Conservation (phyloP, 2,329 filamentous ascomycete species). For the Elsinoe australis region DNA sequence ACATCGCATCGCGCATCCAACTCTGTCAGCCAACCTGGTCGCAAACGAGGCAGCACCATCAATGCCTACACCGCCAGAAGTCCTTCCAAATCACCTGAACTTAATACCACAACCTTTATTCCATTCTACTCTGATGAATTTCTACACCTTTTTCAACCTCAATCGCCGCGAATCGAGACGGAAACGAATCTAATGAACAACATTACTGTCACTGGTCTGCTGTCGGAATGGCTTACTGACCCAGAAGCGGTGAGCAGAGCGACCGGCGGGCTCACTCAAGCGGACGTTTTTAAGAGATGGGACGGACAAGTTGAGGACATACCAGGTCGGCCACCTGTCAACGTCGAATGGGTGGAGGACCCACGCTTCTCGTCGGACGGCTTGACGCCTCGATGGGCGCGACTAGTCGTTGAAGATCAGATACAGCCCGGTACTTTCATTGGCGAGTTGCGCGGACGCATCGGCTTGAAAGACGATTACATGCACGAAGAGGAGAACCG, state of each 20-base stretch:
- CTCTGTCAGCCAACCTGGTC: constrained; percentile 61
- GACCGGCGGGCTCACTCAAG: constrained; percentile 53
- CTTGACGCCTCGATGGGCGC: constrained; percentile 61
- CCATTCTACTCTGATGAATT: constrained; percentile 51
- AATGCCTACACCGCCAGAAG: constrained; percentile 56
- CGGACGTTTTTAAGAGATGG: constrained; percentile 63
- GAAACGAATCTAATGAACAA: constrained; percentile 72
- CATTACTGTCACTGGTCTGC: constrained; percentile 63
- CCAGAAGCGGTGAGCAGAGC: constrained; percentile 60
- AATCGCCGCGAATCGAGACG: constrained; percentile 39
- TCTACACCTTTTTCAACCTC: constrained; percentile 47
- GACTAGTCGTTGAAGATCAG: constrained; percentile 48
- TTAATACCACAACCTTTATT: constrained; percentile 38
- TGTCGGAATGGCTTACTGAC: constrained; percentile 73
- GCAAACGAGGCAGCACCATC: constrained; percentile 54
- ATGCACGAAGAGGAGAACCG: constrained; percentile 39
- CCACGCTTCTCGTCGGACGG: constrained; percentile 44
- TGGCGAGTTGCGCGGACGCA: constrained; percentile 61
- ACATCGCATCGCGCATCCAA: constrained; percentile 70
- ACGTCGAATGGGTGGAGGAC: constrained; percentile 48
- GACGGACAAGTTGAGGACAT: constrained; percentile 49
- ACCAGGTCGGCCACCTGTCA: constrained; percentile 45
- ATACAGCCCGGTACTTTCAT: constrained; percentile 49
- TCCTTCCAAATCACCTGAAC: constrained; percentile 63
- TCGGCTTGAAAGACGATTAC: constrained; percentile 44